Evolutionary conservation across 148 eudicot species (phyloP).

Genomic region (Limonium bicolor): DNA sequence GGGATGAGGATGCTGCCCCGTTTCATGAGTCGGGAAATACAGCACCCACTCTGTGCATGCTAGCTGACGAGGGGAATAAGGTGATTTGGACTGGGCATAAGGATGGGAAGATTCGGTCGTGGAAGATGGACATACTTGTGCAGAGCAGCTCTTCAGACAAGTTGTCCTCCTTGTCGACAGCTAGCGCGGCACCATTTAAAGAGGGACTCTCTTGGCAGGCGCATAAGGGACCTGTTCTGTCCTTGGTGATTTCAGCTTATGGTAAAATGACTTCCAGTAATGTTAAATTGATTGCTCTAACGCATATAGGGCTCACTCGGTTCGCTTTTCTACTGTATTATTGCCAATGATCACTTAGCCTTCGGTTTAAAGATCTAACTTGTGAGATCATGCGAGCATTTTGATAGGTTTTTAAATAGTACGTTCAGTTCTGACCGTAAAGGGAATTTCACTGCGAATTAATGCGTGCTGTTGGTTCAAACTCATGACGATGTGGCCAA

Average conservation of each 20-base stretch:
- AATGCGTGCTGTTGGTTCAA: no score
- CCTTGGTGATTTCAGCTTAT: conserved; percentile 52
- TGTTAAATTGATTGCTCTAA: not conserved
- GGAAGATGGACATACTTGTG: conserved; percentile 97
- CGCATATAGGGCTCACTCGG: no score
- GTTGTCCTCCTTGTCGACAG: no score
- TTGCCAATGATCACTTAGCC: no score
- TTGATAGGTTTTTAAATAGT: no score
- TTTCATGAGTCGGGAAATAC: conserved; percentile 58
- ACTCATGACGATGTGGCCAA: no score
- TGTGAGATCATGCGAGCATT: no score
- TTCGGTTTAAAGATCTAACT: no score
- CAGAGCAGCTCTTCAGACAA: conserved; percentile 23
- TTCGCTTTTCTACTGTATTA: no score
- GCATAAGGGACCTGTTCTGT: conserved; percentile 71
- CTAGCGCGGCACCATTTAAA: conserved; percentile 35
- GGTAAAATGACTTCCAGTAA: conserved; percentile 21
- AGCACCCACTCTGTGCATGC: conserved; percentile 51
- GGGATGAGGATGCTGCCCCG: conserved; percentile 92
- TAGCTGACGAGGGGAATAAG: conserved; percentile 60
- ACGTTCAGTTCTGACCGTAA: no score
- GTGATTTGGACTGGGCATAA: conserved; percentile 94
- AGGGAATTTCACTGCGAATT: no score
- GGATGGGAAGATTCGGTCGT: conserved; percentile 87
- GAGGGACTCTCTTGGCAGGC: conserved; percentile 86